A percentile compares a stretch with the other conserved stretches of the same genome.
phyloP scores from a whole-genome alignment of 1,284 basidiomycete genomes.

The Pascua guehoae region DNA sequence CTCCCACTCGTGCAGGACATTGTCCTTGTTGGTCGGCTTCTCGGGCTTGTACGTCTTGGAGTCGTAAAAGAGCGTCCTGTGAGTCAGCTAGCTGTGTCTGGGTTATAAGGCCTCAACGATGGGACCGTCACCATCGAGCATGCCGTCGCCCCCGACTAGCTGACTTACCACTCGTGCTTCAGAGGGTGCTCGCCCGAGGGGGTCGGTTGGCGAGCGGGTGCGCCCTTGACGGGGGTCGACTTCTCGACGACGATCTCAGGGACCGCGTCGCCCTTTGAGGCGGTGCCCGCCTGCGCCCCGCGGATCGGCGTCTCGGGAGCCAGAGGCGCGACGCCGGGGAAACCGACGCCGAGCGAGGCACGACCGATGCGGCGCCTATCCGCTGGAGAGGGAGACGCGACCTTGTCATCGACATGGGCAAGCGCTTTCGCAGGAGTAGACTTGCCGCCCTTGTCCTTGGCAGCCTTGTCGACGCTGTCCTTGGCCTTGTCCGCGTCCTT shows the following conservation, averaged over 20 bases:
- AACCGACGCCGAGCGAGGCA: conserved; percentile 6
- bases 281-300: conserved; percentile 2
- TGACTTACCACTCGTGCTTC: conserved; percentile 70
- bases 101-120: too few relatives aligned
- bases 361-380: background rate
- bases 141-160: too few relatives aligned
- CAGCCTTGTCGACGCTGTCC: background rate
- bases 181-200: conserved; percentile 64
- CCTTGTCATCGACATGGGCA: background rate
- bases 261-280: conserved; percentile 12
- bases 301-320: conserved; percentile 3
- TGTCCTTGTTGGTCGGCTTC: conserved; percentile 17
- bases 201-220: background rate
- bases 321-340: background rate
- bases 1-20: conserved; percentile 48
- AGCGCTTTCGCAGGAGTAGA: too few relatives aligned
- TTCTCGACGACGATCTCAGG: conserved; percentile 24
- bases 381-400: background rate
- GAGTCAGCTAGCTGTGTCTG: background rate
- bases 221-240: conserved; percentile 14
- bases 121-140: too few relatives aligned
- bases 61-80: conserved; percentile 84
- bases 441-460: background rate
- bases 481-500: background rate
- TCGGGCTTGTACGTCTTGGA: conserved; percentile 69